Evolutionary conservation across 1,139 yeast species (phyloP).

Genomic region (Saccharomyces hybrid): DNA sequence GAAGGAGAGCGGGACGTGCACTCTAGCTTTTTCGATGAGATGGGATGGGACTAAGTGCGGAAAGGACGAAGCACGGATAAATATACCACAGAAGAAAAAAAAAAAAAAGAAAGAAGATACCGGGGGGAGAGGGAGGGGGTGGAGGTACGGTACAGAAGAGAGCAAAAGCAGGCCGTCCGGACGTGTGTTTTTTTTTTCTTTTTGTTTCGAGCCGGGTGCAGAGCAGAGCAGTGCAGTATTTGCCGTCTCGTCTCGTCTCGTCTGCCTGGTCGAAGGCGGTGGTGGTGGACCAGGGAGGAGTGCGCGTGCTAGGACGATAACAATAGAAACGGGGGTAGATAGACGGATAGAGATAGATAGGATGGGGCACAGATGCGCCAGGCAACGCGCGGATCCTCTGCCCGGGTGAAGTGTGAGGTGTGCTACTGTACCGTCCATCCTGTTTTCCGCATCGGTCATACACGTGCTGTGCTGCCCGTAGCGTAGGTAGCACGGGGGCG

Average conservation of each 20-base stretch:
- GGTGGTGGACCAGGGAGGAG: too few relatives aligned
- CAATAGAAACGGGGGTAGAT: not conserved
- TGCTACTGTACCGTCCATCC: not conserved
- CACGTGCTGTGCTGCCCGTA: not conserved
- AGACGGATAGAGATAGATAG: too few relatives aligned
- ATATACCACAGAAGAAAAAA: not conserved
- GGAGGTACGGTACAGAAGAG: not conserved
- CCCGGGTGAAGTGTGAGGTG: too few relatives aligned
- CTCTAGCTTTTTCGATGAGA: constrained; percentile 2
- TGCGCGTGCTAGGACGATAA: not conserved
- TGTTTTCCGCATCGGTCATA: not conserved
- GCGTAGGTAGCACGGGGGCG: not conserved
- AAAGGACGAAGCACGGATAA: not conserved
- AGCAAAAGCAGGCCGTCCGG: not conserved
- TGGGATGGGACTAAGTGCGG: not conserved
- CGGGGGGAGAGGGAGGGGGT: not conserved
- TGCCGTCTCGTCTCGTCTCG: too few relatives aligned
- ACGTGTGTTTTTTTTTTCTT: too few relatives aligned
- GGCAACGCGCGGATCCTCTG: not conserved
- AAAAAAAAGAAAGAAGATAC: not conserved
- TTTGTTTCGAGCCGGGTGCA: too few relatives aligned
- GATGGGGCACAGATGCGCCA: not conserved
- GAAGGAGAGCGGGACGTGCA: not conserved
- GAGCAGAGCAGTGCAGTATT: too few relatives aligned
- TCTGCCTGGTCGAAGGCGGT: not conserved